Conservation (phyloP, 2,329 filamentous ascomycete genomes). For the Cercospora sp. region DNA sequence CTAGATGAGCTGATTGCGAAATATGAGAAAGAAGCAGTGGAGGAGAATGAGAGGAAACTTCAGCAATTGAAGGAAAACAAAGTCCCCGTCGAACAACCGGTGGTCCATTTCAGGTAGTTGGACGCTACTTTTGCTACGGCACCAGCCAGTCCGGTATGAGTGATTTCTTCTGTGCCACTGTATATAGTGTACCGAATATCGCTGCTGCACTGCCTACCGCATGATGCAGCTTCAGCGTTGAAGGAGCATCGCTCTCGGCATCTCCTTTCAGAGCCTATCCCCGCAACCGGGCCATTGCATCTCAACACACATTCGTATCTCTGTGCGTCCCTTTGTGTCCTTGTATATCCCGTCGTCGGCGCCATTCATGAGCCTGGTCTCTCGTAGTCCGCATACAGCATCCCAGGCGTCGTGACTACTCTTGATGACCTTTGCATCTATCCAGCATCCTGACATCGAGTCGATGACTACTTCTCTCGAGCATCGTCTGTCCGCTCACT, state of each 20-base stretch:
- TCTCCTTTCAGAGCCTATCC: not conserved
- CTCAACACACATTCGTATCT: not conserved
- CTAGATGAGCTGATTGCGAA: conserved; percentile 62
- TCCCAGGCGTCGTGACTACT: not conserved
- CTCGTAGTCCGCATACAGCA: not conserved
- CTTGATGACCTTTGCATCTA: not conserved
- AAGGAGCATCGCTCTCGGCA: not conserved
- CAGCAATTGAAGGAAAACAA: conserved; percentile 43
- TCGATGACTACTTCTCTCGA: not conserved
- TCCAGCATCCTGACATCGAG: not conserved
- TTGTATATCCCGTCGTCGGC: not conserved
- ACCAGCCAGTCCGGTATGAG: not conserved
- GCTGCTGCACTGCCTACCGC: not conserved
- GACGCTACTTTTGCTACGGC: not conserved
- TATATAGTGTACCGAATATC: conserved; percentile 3
- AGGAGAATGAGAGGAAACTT: conserved; percentile 58
- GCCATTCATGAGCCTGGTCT: not conserved
- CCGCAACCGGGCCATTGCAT: not conserved
- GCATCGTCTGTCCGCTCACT: not conserved
- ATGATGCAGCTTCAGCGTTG: not conserved
- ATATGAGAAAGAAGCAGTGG: conserved; percentile 59
- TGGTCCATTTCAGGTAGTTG: conserved; percentile 30
- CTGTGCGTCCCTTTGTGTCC: not conserved
- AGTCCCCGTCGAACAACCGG: conserved; percentile 37
- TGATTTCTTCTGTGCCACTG: conserved; percentile 1